These are phyloP conservation scores for Kluyveromyces lactis DNA, from an alignment of 805 yeast species.

Conservation along the genomic window DNA sequence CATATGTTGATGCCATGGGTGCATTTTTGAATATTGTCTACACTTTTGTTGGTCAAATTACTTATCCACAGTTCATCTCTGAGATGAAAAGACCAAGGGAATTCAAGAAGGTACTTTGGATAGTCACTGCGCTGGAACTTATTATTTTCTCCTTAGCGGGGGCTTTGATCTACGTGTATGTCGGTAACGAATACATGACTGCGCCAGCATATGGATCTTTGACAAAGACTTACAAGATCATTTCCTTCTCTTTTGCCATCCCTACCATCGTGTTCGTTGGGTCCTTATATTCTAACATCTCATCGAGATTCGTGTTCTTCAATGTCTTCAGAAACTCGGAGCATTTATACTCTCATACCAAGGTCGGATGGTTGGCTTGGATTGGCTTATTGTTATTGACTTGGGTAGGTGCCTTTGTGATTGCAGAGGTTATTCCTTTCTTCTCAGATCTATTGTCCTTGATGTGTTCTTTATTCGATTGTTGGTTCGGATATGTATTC, in stretches of 20 bases:
- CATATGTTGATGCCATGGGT: conserved; percentile 44
- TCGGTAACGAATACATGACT: conserved; percentile 44
- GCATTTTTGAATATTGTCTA: conserved; percentile 53
- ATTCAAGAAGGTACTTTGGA: conserved; percentile 46
- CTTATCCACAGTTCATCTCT: conserved; percentile 53
- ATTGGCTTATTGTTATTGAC: conserved; percentile 32
- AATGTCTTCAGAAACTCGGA: conserved; percentile 35
- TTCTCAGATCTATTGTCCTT: conserved; percentile 48
- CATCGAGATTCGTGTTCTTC: conserved; percentile 44
- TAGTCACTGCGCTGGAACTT: conserved; percentile 44
- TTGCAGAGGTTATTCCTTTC: conserved; percentile 60
- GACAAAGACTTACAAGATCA: conserved; percentile 37
- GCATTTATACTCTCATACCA: conserved; percentile 42
- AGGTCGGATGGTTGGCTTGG: conserved; percentile 49
- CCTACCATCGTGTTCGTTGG: conserved; percentile 54
- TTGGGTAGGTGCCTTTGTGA: conserved; percentile 48
- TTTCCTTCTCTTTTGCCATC: conserved; percentile 52
- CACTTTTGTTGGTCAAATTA: conserved; percentile 57
- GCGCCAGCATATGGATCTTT: conserved; percentile 56
- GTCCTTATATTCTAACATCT: conserved; percentile 45
- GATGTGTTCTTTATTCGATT: conserved; percentile 55
- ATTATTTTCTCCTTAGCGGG: conserved; percentile 46
- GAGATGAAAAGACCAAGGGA: conserved; percentile 52
- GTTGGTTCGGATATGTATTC: conserved; percentile 59
- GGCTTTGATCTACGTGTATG: conserved; percentile 49